Conservation (phyloP, 441 rosid species). For the Pelargonium exstipulatum region DNA sequence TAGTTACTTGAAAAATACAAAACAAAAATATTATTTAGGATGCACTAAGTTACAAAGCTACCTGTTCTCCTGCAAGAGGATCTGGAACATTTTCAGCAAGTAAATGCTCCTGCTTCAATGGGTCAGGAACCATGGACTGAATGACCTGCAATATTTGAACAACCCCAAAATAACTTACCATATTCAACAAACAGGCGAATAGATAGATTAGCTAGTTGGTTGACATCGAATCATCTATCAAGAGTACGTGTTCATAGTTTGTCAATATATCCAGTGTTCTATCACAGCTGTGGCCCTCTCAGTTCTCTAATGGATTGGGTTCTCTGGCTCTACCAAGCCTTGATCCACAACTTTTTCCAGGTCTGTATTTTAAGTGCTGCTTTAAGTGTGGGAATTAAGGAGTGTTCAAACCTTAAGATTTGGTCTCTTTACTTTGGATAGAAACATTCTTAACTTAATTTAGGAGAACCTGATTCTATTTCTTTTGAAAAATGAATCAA, state of each 20-base stretch:
- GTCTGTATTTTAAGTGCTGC: no score
- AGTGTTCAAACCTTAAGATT: no score
- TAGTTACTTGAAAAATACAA: background rate
- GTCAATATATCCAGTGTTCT: background rate
- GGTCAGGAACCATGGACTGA: conserved; percentile 52
- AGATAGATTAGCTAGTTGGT: background rate
- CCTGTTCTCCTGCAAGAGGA: conserved; percentile 84
- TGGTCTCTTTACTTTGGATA: no score
- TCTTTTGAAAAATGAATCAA: no score
- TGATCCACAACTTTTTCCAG: no score
- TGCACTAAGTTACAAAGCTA: conserved; percentile 17
- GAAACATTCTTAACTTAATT: no score
- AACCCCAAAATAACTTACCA: background rate
- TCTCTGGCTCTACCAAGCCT: background rate
- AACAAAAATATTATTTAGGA: background rate
- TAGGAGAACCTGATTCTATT: no score
- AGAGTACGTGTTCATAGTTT: background rate
- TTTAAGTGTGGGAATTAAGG: no score
- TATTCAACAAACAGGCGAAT: background rate
- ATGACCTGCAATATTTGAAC: conserved; percentile 11
- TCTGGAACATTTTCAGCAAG: conserved; percentile 39
- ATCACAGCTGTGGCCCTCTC: background rate
- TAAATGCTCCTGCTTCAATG: conserved; percentile 58
- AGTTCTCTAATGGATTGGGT: background rate
- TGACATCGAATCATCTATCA: background rate